Percentiles rank a stretch among this genome's conserved stretches.
These are phyloP conservation scores for Naganishia cerealis DNA, from an alignment of 1,284 basidiomycete genomes.

Conservation along the genomic window DNA sequence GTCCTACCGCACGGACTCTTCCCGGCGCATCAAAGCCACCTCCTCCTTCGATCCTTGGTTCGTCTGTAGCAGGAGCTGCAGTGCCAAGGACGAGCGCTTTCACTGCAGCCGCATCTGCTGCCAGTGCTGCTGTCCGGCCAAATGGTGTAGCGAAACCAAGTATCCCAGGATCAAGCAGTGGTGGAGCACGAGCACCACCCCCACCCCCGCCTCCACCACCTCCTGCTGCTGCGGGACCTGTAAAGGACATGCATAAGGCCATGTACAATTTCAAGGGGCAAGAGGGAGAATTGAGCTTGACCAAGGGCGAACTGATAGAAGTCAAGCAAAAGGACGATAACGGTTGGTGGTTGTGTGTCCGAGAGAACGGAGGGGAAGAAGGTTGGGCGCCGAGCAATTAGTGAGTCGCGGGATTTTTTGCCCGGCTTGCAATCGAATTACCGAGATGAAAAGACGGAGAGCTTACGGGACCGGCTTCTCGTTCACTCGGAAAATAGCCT, in stretches of 20 bases:
- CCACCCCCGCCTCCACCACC: slow-evolving; percentile 62
- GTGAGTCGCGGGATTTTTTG: slow-evolving; percentile 43
- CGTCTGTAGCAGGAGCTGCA: slow-evolving; percentile 38
- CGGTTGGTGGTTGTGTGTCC: slow-evolving; percentile 92
- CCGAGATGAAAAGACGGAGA: background rate
- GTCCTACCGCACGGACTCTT: slow-evolving; percentile 49
- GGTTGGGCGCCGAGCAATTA: slow-evolving; percentile 97
- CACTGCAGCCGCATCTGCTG: slow-evolving; percentile 45
- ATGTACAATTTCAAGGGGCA: slow-evolving; percentile 87
- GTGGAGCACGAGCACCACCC: slow-evolving; percentile 49
- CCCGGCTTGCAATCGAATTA: background rate
- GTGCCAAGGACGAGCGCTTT: slow-evolving; percentile 39
- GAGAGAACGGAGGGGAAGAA: slow-evolving; percentile 67
- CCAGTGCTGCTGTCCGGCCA: slow-evolving; percentile 38
- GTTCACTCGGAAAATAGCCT: slow-evolving; percentile 53
- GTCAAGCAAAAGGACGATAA: slow-evolving; percentile 90
- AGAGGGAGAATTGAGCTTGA: slow-evolving; percentile 83
- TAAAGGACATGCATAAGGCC: slow-evolving; percentile 75
- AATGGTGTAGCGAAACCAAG: slow-evolving; percentile 44
- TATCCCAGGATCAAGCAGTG: slow-evolving; percentile 33
- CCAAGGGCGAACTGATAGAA: slow-evolving; percentile 89
- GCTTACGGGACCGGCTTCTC: background rate
- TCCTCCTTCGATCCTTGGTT: slow-evolving; percentile 45
- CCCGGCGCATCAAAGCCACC: slow-evolving; percentile 53
- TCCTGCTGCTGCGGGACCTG: slow-evolving; percentile 62